Conservation (phyloP, 495 filamentous ascomycete genomes). For the Tetracladium setigerum region DNA sequence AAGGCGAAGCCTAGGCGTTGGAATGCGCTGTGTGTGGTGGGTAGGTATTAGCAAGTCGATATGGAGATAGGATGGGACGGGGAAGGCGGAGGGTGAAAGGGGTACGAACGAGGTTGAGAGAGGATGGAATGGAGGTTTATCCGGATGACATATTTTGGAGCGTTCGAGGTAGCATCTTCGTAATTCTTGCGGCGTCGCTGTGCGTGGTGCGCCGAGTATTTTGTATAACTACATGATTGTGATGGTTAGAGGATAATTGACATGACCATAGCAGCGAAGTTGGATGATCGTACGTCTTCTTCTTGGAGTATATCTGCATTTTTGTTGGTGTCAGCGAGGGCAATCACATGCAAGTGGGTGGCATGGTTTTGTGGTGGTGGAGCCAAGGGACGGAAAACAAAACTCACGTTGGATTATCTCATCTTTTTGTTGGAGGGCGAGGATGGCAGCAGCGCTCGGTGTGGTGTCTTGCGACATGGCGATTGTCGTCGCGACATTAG, state of each 20-base stretch:
- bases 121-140: conserved; percentile 30
- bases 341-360: conserved; percentile 16
- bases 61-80: neutral
- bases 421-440: conserved; percentile 12
- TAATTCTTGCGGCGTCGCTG: conserved; percentile 27
- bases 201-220: conserved; percentile 28
- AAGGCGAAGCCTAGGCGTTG: conserved; percentile 37
- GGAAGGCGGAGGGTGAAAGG: neutral
- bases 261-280: neutral
- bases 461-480: conserved; percentile 4
- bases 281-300: conserved; percentile 23
- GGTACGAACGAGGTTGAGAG: conserved; percentile 24
- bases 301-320: conserved; percentile 29
- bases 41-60: neutral
- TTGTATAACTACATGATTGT: conserved; percentile 25
- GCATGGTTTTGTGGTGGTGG: too few species aligned
- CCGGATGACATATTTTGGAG: conserved; percentile 36
- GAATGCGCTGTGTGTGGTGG: conserved; percentile 23
- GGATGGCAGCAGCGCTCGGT: conserved; percentile 2
- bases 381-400: neutral
- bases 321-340: neutral
- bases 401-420: conserved; percentile 18
- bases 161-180: conserved; percentile 36
- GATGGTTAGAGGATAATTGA: conserved; percentile 1
- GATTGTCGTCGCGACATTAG: conserved; percentile 9